Base-by-base conservation (phyloP, 441 rosid genomes). In the Codiaeum variegatum region DNA sequence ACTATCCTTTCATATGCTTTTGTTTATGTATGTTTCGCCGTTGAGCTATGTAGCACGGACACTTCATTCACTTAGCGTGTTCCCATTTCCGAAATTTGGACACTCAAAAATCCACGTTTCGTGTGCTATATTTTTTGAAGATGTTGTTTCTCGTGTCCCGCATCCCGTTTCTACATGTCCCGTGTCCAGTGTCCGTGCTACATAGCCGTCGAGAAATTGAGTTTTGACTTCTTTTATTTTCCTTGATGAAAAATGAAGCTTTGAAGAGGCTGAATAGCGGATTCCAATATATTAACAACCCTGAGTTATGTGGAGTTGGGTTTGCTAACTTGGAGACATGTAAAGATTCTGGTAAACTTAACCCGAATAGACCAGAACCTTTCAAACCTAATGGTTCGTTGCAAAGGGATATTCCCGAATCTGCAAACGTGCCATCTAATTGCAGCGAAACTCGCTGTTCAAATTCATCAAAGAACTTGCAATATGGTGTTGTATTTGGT, bases 301-400 rank as follows among this genome's bases (percentile, higher is more conserved):
- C 75, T 31, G 87, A 82, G 24, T 76, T 94, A 62, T 94, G 99
- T 76, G 99, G 99, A 54, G 76, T 70, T 59, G 94, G 91, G 26
- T 94, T 88, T 78, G 6, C 79, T 1, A 73, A 82, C 72, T 69
- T 94, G 76, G 82, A 85, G 75, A 52, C 78, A 59, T 94, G 99
- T 67, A 75, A 75, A 61, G 77, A 77, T 76, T 79, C 86, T 47
- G 81, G 71, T 70, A 63, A 40, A n/a, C 58, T 72, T 21, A 69
- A 83, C 67, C 69, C 79, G 5, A 72, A 80, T 76, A 85, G 76
- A 61, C 89, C 97, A 6, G 95, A 88, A 65, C 93, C 97, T 6
- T 82, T 75, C 67, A 78, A 71, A 75, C 90, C 94, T 1, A 71
- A 32, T 54, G 83, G 82, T 66, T 72, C 81, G 66, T 66, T 71